Evolutionary conservation across 345 rosid species (phyloP).

Genomic region (Citrus reticulata): DNA sequence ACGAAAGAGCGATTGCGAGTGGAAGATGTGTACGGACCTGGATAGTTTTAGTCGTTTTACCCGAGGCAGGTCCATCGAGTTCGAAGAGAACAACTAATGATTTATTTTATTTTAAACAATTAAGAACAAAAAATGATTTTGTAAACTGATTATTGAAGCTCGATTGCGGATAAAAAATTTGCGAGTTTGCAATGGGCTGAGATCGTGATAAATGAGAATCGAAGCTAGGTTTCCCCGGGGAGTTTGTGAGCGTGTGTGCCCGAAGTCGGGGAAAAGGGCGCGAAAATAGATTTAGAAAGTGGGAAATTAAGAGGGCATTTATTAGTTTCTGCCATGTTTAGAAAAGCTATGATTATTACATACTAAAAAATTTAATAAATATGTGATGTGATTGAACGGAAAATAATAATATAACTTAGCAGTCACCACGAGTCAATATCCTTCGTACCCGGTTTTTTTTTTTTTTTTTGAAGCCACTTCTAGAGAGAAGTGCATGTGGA

Average conservation of each 20-base stretch:
- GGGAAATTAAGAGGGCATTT: too few relatives aligned
- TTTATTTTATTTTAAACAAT: not conserved
- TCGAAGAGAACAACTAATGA: not conserved
- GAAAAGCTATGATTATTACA: too few relatives aligned
- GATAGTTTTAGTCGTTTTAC: constrained; percentile 51
- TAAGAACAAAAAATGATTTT: not conserved
- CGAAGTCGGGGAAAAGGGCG: not conserved
- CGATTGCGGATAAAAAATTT: not conserved
- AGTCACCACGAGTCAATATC: too few relatives aligned
- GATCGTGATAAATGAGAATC: not conserved
- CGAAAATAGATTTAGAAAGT: not conserved
- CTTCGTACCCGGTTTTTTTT: too few relatives aligned
- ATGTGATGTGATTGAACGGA: too few relatives aligned
- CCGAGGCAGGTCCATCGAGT: constrained; percentile 42
- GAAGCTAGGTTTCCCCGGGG: constrained; percentile 8
- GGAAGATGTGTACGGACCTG: constrained; percentile 21
- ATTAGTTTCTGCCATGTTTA: too few relatives aligned
- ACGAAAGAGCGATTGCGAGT: not conserved
- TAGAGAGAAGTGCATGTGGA: too few relatives aligned
- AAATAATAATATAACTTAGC: too few relatives aligned
- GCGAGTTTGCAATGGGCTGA: not conserved
- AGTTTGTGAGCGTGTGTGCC: not conserved
- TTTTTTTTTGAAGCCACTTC: too few relatives aligned
- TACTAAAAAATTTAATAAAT: too few relatives aligned
- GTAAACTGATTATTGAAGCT: not conserved